Base-by-base conservation (phyloP, 129 eudicot genomes). In the Helianthus tuberosus region DNA sequence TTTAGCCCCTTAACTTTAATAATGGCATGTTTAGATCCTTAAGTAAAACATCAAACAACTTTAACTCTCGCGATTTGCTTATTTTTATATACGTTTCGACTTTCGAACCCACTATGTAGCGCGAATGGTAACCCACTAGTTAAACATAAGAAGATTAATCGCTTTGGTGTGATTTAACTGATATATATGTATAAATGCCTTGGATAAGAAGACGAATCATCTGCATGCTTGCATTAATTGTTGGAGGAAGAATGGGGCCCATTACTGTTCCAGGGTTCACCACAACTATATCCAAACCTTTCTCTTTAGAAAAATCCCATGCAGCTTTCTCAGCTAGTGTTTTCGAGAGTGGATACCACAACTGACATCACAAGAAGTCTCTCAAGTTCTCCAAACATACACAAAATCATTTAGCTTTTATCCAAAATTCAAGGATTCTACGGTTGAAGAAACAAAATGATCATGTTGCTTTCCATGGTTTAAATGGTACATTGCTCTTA, bases 311-410 rank as follows among this genome's bases (percentile, higher is more conserved):
- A 67, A 88, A 94, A 64, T 90, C 87, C 97, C 97, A 94, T 64
- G 97, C 93, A 55, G 93, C 96, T 71, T 94, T 88, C 71, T 94
- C 98, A 67, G 98, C 96, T 51, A 83, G 78, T 47, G 90, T 90
- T 84, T 90, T 94, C 7, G 98, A 94, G 14, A 87, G 87, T 8
- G 97, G 87, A 88, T 94, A 94, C 98, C 98, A 94, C 32, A 90
- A 32, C 98, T 90, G 70, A 54, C 64, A 70, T 78, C 23, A 74
- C 29, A 59, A 62, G 59, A 61, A 49, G 65, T 11, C n/a, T 27
- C 54, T 3, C n/a, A 39, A 14, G n/a, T 64, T 63, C 63, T 74
- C 69, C 23, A 62, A 39, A 63, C 50, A 32, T 39, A 72, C 58
- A 61, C 6, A 57, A 54, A 55, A 51, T 11, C 43, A 20, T 20